phyloP scores from a whole-genome alignment of 352 stramenopile species.

The Phytophthora pinifolia region DNA sequence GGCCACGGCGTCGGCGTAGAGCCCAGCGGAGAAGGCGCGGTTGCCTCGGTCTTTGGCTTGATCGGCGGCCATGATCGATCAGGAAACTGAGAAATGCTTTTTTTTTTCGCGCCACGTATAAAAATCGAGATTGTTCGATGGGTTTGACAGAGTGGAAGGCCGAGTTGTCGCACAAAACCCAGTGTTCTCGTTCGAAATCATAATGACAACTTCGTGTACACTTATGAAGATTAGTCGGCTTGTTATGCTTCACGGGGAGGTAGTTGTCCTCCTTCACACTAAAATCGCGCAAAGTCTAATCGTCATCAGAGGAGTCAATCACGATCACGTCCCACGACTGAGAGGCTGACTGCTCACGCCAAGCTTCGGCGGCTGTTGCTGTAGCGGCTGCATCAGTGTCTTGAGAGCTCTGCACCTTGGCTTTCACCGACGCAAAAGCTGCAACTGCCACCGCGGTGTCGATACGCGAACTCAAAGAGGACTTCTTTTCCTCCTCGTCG shows the following conservation, averaged over 20 bases:
- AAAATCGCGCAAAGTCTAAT: constrained; percentile 22
- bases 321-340: constrained; percentile 76
- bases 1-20: constrained; percentile 66
- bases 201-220: constrained; percentile 10
- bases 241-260: constrained; percentile 8
- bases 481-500: constrained; percentile 3
- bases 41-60: constrained; percentile 90
- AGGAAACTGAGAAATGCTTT: background rate
- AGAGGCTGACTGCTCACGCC: constrained; percentile 29
- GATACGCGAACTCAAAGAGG: background rate
- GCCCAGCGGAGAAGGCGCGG: constrained; percentile 65
- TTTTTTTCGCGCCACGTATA: too few relatives aligned
- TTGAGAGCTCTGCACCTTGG: constrained; percentile 6
- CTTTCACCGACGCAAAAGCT: constrained; percentile 13
- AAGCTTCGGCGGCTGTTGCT: constrained; percentile 13
- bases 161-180: too few relatives aligned
- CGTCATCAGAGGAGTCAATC: constrained; percentile 66
- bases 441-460: constrained; percentile 6
- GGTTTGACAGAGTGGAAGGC: too few relatives aligned
- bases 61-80: constrained; percentile 64
- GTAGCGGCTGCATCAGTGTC: constrained; percentile 6
- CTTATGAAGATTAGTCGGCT: constrained; percentile 12
- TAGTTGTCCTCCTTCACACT: constrained; percentile 17
- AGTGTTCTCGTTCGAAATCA: background rate
- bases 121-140: constrained; percentile 11